These are phyloP conservation scores for Carex littledalei DNA, from an alignment of 176 grass and related monocot genomes.

Conservation along the genomic window DNA sequence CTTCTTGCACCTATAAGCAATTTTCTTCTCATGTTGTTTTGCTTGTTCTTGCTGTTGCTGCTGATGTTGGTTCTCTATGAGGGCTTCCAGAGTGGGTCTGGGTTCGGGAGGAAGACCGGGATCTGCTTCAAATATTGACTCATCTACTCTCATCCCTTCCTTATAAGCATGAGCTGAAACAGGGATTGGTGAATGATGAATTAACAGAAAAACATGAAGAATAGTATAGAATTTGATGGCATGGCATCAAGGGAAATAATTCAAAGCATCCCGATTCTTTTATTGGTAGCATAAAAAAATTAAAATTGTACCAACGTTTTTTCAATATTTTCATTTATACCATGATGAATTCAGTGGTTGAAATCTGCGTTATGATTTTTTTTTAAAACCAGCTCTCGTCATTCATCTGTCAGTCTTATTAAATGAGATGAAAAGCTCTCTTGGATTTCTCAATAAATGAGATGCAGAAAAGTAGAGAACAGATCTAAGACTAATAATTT, in stretches of 20 bases:
- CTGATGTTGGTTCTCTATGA: conserved; percentile 10
- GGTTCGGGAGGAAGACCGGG: conserved; percentile 44
- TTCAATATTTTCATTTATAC: too few relatives aligned
- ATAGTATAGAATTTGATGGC: background rate
- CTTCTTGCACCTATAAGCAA: conserved; percentile 79
- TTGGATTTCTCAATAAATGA: too few relatives aligned
- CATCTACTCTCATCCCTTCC: conserved; percentile 60
- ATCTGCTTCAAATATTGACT: conserved; percentile 63
- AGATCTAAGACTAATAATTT: too few relatives aligned
- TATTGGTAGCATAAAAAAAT: too few relatives aligned
- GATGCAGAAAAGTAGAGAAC: too few relatives aligned
- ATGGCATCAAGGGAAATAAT: background rate
- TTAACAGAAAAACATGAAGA: background rate
- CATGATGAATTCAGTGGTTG: too few relatives aligned
- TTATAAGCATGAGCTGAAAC: conserved; percentile 58
- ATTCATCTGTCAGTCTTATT: too few relatives aligned
- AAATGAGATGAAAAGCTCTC: too few relatives aligned
- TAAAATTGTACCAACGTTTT: too few relatives aligned
- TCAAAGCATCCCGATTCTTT: background rate
- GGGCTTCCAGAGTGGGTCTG: conserved; percentile 19
- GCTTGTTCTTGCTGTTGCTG: background rate
- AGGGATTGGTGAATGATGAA: background rate
- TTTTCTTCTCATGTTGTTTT: conserved; percentile 15
- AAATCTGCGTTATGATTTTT: too few relatives aligned
- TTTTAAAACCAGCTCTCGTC: too few relatives aligned